Evolutionary conservation across 163 green algal genomes (phyloP), one percentile per base, ranked within the genome.

Genomic region (Scenedesmus sp.): DNA sequence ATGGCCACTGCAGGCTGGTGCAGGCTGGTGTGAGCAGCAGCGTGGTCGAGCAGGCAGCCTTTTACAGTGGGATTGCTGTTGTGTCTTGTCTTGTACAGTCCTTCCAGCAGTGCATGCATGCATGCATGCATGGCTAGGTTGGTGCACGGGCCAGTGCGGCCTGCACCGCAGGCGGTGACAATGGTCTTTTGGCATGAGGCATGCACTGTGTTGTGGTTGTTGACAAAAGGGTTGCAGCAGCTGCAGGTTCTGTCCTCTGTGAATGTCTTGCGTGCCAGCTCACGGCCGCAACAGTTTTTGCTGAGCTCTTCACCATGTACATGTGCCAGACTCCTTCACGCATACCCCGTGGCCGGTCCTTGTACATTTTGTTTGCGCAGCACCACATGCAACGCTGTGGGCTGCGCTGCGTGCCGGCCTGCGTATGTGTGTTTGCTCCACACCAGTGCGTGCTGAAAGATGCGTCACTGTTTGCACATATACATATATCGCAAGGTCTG

Each of bases 401-500:
- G 70, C 70, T 79, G 70, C 23, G 23, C 70, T 52, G 3, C 20
- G 6, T 13, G 23, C 70, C 70, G 70, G 70, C 23, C 70, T 79
- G 70, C 23, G 4, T 79, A 79, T 79, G 70, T 79, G 70, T 52
- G 70, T 79, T 46, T 12, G 23, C 70, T 79, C 20, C 20, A 79
- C 70, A 79, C 70, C 70, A 79, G 70, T 79, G 70, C 23, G 23
- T 79, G 70, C 70, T 79, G 70, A 79, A 79, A 79, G 23, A 79
- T 79, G 70, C 70, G 70, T 52, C 70, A 52, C 70, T 79, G 70
- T n/a, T 79, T 79, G 70, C 70, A 79, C 70, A 79, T 79, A 79
- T 79, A 79, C 70, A 79, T 52, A 52, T 52, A 16, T 52, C 34
- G 23, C 70, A 79, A 4, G 70, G 67, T 5, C 5, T 79, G 70